These are phyloP conservation scores for Zymoseptoria brevis DNA, from an alignment of 2,329 filamentous ascomycete species.

Conservation along the genomic window DNA sequence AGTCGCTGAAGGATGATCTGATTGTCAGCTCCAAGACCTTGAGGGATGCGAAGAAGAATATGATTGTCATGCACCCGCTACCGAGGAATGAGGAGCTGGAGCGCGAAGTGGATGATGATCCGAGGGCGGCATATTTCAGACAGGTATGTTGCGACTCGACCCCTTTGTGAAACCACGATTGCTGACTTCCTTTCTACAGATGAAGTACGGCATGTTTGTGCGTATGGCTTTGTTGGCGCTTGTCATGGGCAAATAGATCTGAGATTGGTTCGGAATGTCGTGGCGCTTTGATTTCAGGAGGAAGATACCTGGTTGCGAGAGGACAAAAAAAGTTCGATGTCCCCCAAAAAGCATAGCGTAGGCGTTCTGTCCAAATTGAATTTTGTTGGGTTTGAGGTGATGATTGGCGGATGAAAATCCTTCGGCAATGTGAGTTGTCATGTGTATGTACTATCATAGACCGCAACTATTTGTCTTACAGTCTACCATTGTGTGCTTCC, in stretches of 20 bases:
- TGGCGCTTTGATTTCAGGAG: neutral
- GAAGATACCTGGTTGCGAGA: neutral
- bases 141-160: slow-evolving; percentile 62
- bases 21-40: slow-evolving; percentile 84
- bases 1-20: slow-evolving; percentile 79
- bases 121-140: slow-evolving; percentile 94
- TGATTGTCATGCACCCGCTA: slow-evolving; percentile 92
- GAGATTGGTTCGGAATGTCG: neutral
- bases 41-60: slow-evolving; percentile 83
- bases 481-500: neutral
- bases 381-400: neutral
- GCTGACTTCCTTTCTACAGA: slow-evolving; percentile 47
- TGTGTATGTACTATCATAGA: neutral
- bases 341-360: slow-evolving; percentile 5
- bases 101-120: slow-evolving; percentile 96
- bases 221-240: slow-evolving; percentile 94
- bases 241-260: slow-evolving; percentile 60
- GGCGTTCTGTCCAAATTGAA: neutral
- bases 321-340: neutral
- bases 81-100: slow-evolving; percentile 88
- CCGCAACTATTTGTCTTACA: neutral
- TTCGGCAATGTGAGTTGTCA: neutral
- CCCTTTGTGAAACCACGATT: neutral
- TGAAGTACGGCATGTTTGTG: slow-evolving; percentile 95
- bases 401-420: neutral